These are phyloP conservation scores for Vitis hybrid DNA, from an alignment of 177 flowering plant species.

Conservation along the genomic window DNA sequence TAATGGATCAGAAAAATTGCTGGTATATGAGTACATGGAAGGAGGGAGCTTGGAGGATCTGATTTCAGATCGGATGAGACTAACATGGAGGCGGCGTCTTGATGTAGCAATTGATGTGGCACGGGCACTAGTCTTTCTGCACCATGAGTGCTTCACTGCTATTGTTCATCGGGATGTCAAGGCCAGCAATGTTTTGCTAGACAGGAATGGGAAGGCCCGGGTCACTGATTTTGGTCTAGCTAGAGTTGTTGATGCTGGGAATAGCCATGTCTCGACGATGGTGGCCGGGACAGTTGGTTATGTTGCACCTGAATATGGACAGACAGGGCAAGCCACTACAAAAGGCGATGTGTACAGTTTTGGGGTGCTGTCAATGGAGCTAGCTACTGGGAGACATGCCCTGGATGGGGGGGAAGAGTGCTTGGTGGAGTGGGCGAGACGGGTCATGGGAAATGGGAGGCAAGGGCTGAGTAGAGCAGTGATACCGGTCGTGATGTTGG, in stretches of 20 bases:
- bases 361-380: conserved; percentile 85
- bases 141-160: conserved; percentile 82
- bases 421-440: conserved; percentile 74
- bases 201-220: conserved; percentile 59
- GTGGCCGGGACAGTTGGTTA: conserved; percentile 92
- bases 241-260: conserved; percentile 64
- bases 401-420: conserved; percentile 84
- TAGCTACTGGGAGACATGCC: conserved; percentile 80
- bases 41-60: conserved; percentile 87
- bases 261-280: conserved; percentile 83
- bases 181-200: conserved; percentile 85
- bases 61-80: conserved; percentile 38
- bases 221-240: conserved; percentile 92
- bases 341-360: conserved; percentile 92
- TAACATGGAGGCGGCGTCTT: conserved; percentile 63
- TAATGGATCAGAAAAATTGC: conserved; percentile 57
- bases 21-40: conserved; percentile 85
- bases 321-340: conserved; percentile 85
- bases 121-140: conserved; percentile 67
- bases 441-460: conserved; percentile 48
- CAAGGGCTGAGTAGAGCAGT: conserved; percentile 29
- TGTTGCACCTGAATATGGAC: conserved; percentile 92
- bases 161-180: conserved; percentile 91
- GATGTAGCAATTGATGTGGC: conserved; percentile 74
- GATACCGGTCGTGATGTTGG: conserved; percentile 43